Evolutionary conservation across 179 eudicot species (phyloP), one percentile per base, ranked within the genome.

Genomic region (Spergularia azorica): DNA sequence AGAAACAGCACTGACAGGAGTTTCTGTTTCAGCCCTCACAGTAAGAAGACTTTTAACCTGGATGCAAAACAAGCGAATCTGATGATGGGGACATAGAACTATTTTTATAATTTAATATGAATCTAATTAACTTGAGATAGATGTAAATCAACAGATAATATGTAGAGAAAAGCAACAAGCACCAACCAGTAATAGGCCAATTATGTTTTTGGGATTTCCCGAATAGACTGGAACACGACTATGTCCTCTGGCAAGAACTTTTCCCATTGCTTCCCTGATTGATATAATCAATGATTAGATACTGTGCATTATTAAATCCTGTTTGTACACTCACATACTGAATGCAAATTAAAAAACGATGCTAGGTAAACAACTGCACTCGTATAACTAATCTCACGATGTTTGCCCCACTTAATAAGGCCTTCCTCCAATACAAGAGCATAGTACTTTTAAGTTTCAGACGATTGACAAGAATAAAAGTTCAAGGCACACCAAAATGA

Each of bases 31-130:
- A n/a, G 96, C 89, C 72, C 96, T 85, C 57, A 91, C 91, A 50
- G 96, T 91, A 56, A 91, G 90, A 78, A 91, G 96, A 80, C 89
- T 91, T 82, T 91, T 91, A 16, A 91, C 96, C 96, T 91, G 62
- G 46, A 64, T 9, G 43, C 62, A 48, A 43, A 58, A 36, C 12
- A 67, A 57, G 15, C 9, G 1, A 39, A 15, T 7, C 16, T 3
- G 14, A 32, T 26, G 60, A 77, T 21, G 36, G 55, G 54, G n/a
- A 10, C 16, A 38, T 4, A 20, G 16, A 9, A 10, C 32, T 15
- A 17, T 36, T 3, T 18, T 8, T 43, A 52, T 26, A 14, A 21
- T 6, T 50, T 18, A 55, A 3, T 17, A 2, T 10, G 36, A 66
- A 51, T 17, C 16, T 18, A 51, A 52, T 70, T 39, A n/a, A 10